These are phyloP conservation scores for Lachancea sp. DNA, from an alignment of 805 yeast genomes.

Conservation along the genomic window DNA sequence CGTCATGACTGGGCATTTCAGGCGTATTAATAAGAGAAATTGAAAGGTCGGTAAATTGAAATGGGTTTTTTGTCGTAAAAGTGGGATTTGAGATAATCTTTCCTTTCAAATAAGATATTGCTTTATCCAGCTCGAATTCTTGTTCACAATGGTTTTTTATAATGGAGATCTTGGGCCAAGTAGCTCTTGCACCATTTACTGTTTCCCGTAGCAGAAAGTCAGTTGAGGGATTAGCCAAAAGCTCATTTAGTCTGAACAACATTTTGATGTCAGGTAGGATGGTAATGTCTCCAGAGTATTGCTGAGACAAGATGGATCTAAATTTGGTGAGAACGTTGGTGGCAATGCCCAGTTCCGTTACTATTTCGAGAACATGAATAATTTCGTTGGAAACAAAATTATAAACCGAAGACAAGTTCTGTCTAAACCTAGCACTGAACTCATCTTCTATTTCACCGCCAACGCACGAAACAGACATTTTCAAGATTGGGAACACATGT, in stretches of 20 bases:
- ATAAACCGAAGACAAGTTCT: slow-evolving; percentile 46
- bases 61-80: slow-evolving; percentile 23
- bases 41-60: slow-evolving; percentile 23
- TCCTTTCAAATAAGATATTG: slow-evolving; percentile 63
- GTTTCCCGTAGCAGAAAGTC: slow-evolving; percentile 59
- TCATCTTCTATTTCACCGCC: slow-evolving; percentile 66
- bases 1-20: slow-evolving; percentile 10
- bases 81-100: slow-evolving; percentile 42
- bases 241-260: slow-evolving; percentile 47
- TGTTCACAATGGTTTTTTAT: slow-evolving; percentile 85
- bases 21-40: slow-evolving; percentile 20
- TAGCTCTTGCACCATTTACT: slow-evolving; percentile 79
- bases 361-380: slow-evolving; percentile 67
- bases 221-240: slow-evolving; percentile 77
- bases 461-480: slow-evolving; percentile 56
- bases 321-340: slow-evolving; percentile 66
- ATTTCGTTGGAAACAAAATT: slow-evolving; percentile 62
- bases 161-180: slow-evolving; percentile 88
- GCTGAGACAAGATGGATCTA: slow-evolving; percentile 72
- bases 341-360: slow-evolving; percentile 70
- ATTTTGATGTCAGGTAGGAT: slow-evolving; percentile 71
- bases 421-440: slow-evolving; percentile 48
- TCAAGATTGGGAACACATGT: slow-evolving; percentile 85
- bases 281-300: slow-evolving; percentile 90
- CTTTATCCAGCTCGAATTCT: slow-evolving; percentile 78